These are phyloP conservation scores for Tetrapisispora namnaoensis DNA, from an alignment of 805 yeast species.

Conservation along the genomic window DNA sequence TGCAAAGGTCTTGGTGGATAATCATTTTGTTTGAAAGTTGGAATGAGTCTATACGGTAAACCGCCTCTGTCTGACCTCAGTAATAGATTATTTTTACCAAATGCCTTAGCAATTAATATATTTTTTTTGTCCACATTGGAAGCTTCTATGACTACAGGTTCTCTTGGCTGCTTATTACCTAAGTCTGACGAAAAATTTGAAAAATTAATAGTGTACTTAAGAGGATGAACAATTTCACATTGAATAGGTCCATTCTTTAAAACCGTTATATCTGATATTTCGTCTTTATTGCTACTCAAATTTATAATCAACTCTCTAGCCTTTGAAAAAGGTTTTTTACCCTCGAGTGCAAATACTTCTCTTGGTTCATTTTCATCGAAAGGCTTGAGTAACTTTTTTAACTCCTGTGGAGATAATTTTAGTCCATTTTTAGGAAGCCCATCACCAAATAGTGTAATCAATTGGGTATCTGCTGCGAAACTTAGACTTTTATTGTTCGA, in stretches of 20 bases:
- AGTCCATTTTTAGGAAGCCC: constrained; percentile 25
- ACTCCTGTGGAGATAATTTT: constrained; percentile 20
- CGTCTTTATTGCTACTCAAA: constrained; percentile 7
- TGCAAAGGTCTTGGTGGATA: constrained; percentile 21
- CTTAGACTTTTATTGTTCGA: constrained; percentile 7
- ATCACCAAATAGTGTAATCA: constrained; percentile 27
- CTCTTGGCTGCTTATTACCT: constrained; percentile 18
- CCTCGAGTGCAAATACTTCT: constrained; percentile 18
- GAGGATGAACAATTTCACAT: constrained; percentile 18
- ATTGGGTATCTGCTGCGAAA: constrained; percentile 20
- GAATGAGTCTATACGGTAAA: constrained; percentile 27
- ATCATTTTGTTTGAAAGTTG: constrained; percentile 22
- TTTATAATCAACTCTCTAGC: constrained; percentile 13
- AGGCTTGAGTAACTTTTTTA: constrained; percentile 26
- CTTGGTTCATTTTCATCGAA: constrained; percentile 29
- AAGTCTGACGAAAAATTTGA: constrained; percentile 19
- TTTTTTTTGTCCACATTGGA: constrained; percentile 2
- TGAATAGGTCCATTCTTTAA: constrained; percentile 23
- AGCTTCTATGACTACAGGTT: constrained; percentile 16
- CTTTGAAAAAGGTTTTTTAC: constrained; percentile 8
- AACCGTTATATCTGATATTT: constrained; percentile 22
- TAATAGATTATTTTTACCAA: constrained; percentile 25
- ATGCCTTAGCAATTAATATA: constrained; percentile 26
- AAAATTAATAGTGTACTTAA: constrained; percentile 19
- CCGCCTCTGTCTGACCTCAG: constrained; percentile 29